phyloP scores from a whole-genome alignment of 179 eudicot species.

The Beta corolliflora region DNA sequence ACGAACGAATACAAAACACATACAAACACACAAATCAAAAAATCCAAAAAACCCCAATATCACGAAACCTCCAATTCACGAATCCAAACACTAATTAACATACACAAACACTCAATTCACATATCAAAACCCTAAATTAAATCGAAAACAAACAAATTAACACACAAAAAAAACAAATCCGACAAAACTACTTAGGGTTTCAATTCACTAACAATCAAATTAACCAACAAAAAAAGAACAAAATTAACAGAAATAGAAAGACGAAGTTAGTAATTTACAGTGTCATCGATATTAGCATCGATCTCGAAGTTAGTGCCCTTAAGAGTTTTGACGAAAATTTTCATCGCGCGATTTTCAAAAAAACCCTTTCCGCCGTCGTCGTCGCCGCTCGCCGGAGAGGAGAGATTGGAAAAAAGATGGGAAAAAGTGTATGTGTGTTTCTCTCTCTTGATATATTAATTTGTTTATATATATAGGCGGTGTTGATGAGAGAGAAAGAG shows the following conservation, averaged over 20 bases:
- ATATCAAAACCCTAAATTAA: background rate
- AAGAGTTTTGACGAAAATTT: conserved; percentile 66
- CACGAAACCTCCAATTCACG: conserved; percentile 6
- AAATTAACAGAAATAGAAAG: background rate
- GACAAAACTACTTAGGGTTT: background rate
- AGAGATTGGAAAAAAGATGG: background rate
- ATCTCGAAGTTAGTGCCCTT: conserved; percentile 83
- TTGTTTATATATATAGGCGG: conserved; percentile 9
- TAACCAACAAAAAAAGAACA: background rate
- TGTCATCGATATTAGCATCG: conserved; percentile 68
- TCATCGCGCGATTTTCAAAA: background rate
- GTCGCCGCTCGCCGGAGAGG: conserved; percentile 10
- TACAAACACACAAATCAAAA: background rate
- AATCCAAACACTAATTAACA: conserved; percentile 5
- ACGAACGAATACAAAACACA: background rate
- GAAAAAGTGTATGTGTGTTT: background rate
- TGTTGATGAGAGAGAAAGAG: background rate
- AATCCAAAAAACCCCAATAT: background rate
- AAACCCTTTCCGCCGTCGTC: background rate
- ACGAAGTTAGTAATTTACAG: conserved; percentile 42
- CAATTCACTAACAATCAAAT: conserved; percentile 12
- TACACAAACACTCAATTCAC: background rate
- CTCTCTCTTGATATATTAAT: conserved; percentile 2
- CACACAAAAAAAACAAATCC: background rate
- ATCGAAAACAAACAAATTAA: background rate